Base-by-base conservation (phyloP, 805 yeast genomes). In the Vanderwaltozyma yarrowii region DNA sequence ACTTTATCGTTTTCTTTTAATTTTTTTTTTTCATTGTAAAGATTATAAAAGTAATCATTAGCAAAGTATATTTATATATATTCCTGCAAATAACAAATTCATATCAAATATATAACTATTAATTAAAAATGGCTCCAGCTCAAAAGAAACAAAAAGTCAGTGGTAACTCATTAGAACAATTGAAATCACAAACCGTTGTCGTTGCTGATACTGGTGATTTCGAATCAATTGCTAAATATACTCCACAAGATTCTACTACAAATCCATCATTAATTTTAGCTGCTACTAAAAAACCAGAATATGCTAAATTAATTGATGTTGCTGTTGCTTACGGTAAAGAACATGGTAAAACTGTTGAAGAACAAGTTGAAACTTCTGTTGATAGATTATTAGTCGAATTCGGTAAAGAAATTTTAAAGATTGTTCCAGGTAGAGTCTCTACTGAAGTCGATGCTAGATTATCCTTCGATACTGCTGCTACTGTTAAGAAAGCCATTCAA, bases 161-260 rank as follows among this genome's bases (percentile, higher is more conserved):
- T 17, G 39, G 39, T 13, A 47, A 69, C 30, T 82, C 96, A 40
- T 73, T 92, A 60, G 97, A 81, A 64, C 88, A 81, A 69, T 79
- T 92, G 61, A 92, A 89, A 67, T 64, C 96, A 41, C 97, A 97
- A 54, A 92, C 98, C 52, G 81, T 76, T 51, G 95, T 92, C 60
- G 98, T 92, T 61, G 85, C 98, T 50, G 98, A 92, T 73, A 87
- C 97, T 45, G 98, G 98, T 71, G 98, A 92, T 67, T 92, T 92
- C 64, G 96, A 86, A 66, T 80, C 92, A 48, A 92, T 92, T 63
- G 96, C 96, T 61, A 86, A 88, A 69, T 92, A 82, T 73, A 85
- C 92, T 55, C 98, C 98, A 51, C 97, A 92, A 73, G 98, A 92
- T 67, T 95, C 98, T 51, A 92, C 98, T 54, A 92, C 98, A 63